Base-by-base conservation (phyloP, 1,139 yeast genomes). In the Hyphopichia buzzinii region DNA sequence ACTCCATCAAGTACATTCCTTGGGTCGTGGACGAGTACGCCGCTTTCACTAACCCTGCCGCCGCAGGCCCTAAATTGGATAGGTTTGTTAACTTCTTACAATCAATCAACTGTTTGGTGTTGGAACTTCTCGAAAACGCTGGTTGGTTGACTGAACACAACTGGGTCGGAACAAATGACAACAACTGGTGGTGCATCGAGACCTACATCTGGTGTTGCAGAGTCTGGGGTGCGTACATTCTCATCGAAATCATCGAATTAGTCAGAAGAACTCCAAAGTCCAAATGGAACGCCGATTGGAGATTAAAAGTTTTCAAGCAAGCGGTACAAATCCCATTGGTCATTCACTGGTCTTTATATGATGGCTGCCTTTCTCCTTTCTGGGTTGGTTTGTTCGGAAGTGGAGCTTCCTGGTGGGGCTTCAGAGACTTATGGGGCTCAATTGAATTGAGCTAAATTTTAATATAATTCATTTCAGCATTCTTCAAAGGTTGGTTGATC, bases 111-210 rank as follows among this genome's bases (percentile, higher is more conserved):
- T 70, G 76, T 43, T 56, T 70, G 34, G 56, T 67, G 3, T 59
- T 71, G 43, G 82, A 77, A 50, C 59, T 76, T 5, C 55, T 77
- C 30, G 83, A 77, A 46, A 76, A 77, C 39, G 69, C 72, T n/a
- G 82, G 81, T 2, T 77, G 80, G 76, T 57, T 73, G 29, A 69
- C 77, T 2, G 81, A 75, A 33, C 81, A 77, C 48, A 64, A 72
- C 43, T 77, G 79, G 77, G 61, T 75, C 2, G 66, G 69, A 6
- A 74, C 78, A 15, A 46, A 50, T 26, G 74, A 72, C 43, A 63
- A 72, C 47, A 47, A 49, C 36, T 64, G 59, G 47, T 71, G 75
- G 76, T 63, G 71, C 43, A 52, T 61, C 17, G 72, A 64, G 42
- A 64, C 76, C 1, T 71, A 72, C 47, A 58, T 71, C 17, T 63